Base-by-base conservation (phyloP, 2,329 filamentous ascomycete genomes). In the Sarocladium oryzae region DNA sequence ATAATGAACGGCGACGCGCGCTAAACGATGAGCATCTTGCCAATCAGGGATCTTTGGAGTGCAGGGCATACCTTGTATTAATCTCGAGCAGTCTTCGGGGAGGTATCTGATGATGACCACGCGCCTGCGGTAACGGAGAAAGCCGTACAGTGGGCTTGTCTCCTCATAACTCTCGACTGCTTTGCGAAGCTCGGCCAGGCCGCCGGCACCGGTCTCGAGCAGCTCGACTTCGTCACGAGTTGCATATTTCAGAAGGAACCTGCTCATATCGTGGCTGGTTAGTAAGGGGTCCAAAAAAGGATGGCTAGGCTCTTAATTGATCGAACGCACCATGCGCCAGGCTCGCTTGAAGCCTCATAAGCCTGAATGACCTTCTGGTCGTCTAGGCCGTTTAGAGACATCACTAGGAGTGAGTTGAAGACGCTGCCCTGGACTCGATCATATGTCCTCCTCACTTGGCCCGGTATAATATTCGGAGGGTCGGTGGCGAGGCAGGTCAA, bases 311-410 rank as follows among this genome's bases (percentile, higher is more conserved):
- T 11, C 15, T 6, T n/a, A 40, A 21, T 20, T 26, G 15, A 15
- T n/a, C 21, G 43, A 5, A 53, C 87, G 70, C 79, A 97, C 93
- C 93, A 99, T 85, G 90, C 91, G 74, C 90, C 91, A 53, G 89
- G 82, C 70, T 97, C 93, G 54, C 81, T 80, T 60, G 89, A 88
- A 61, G 81, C 75, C 65, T 91, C 86, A 71, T 95, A 85, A 62
- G 91, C 90, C 72, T 95, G 89, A 70, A 84, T 81, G 71, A 99
- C 80, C 65, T 82, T 80, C 60, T 79, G 74, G 72, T 83, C 80
- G 74, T 96, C 91, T 71, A 97, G 78, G 58, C 93, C 93, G 83
- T 96, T 96, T 70, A 97, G 78, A 76, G 92, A 96, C 92, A 97
- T 48, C 43, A 26, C 43, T 48, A 15, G n/a, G 26, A 48, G 26